Conservation (phyloP, 2,329 filamentous ascomycete species). For the Fusarium dimerum region DNA sequence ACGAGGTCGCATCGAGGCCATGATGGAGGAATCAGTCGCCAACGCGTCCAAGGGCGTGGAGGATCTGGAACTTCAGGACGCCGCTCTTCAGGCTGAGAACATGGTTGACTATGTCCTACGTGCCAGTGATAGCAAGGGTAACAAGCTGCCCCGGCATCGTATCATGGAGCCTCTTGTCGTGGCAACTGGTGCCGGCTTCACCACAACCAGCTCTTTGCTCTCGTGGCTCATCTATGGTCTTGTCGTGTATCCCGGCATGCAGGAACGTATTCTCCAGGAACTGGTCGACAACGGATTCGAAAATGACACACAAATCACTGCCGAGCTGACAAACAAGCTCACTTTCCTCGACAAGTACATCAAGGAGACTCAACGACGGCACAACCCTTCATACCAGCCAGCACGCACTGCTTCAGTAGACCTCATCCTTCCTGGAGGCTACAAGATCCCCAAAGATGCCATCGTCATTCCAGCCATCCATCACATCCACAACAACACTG, state of each 20-base stretch:
- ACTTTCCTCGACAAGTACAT: constrained; percentile 57
- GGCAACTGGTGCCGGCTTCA: constrained; percentile 59
- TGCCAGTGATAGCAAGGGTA: constrained; percentile 54
- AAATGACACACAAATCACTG: constrained; percentile 45
- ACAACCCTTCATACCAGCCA: constrained; percentile 63
- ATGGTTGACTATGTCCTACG: constrained; percentile 52
- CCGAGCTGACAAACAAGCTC: constrained; percentile 50
- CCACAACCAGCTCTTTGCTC: constrained; percentile 58
- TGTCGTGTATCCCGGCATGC: constrained; percentile 54
- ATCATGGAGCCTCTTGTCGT: constrained; percentile 45
- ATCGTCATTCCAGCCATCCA: constrained; percentile 56
- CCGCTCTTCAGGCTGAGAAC: constrained; percentile 50
- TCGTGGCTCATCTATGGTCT: constrained; percentile 60
- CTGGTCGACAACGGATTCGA: constrained; percentile 50
- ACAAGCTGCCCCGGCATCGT: constrained; percentile 47
- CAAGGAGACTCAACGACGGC: constrained; percentile 61
- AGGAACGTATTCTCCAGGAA: constrained; percentile 59
- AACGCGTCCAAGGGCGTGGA: constrained; percentile 39
- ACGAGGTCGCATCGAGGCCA: constrained; percentile 34
- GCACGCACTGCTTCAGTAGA: constrained; percentile 58
- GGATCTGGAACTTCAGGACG: constrained; percentile 47
- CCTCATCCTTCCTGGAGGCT: constrained; percentile 60
- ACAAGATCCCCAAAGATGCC: constrained; percentile 51
- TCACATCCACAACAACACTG: constrained; percentile 54
- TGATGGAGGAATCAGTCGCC: constrained; percentile 40